A percentile compares a stretch with the other conserved stretches of the same genome.
phyloP scores from a whole-genome alignment of 2,329 filamentous ascomycete species.

The Aspergillus spinulosporus region DNA sequence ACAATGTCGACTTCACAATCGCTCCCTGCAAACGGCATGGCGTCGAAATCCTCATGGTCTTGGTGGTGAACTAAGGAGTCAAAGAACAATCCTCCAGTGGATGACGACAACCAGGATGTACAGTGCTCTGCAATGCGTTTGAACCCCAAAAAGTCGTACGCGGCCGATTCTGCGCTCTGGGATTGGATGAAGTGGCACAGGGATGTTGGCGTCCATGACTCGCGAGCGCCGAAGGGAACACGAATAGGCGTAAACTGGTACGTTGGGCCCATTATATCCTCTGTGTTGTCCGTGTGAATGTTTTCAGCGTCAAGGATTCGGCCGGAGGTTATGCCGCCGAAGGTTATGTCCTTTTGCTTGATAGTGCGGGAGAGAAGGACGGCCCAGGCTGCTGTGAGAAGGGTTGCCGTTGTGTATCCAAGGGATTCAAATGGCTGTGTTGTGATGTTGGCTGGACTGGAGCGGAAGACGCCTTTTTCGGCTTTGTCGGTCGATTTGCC shows the following conservation, averaged over 20 bases:
- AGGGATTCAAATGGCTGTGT: slow-evolving; percentile 41
- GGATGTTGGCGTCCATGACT: slow-evolving; percentile 50
- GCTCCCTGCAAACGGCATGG: slow-evolving; percentile 37
- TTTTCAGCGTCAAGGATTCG: slow-evolving; percentile 52
- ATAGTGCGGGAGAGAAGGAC: slow-evolving; percentile 58
- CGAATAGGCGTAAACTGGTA: slow-evolving; percentile 58
- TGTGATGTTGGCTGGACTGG: slow-evolving; percentile 9
- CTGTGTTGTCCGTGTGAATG: slow-evolving; percentile 44
- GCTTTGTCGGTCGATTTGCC: slow-evolving; percentile 20
- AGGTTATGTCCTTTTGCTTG: slow-evolving; percentile 55
- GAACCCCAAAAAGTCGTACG: slow-evolving; percentile 55
- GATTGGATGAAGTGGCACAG: slow-evolving; percentile 53
- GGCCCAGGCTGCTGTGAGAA: slow-evolving; percentile 65
- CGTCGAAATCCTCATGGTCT: slow-evolving; percentile 63
- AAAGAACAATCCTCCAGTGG: slow-evolving; percentile 46
- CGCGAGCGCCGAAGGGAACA: slow-evolving; percentile 49
- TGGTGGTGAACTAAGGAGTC: slow-evolving; percentile 60
- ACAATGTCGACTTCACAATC: slow-evolving; percentile 56
- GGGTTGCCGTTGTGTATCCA: slow-evolving; percentile 60
- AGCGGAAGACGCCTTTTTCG: slow-evolving; percentile 22
- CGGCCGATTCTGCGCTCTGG: slow-evolving; percentile 54
- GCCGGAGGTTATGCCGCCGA: slow-evolving; percentile 64
- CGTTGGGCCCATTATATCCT: slow-evolving; percentile 61
- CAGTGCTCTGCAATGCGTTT: slow-evolving; percentile 51
- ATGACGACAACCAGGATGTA: slow-evolving; percentile 44